These are phyloP conservation scores for Penicillium argentinense DNA, from an alignment of 495 filamentous ascomycete genomes.

Conservation along the genomic window DNA sequence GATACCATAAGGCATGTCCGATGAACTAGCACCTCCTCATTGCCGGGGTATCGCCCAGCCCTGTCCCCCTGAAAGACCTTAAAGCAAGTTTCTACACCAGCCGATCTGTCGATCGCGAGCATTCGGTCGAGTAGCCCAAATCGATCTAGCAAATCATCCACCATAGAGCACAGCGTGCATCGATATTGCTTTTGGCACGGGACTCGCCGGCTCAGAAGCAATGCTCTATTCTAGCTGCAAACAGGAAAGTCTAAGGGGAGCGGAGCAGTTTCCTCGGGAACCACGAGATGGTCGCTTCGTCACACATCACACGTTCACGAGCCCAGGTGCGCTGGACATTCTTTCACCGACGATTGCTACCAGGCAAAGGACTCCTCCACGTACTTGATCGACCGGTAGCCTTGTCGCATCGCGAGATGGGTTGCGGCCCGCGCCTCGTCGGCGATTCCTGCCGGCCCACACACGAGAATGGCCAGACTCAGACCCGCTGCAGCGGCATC, in stretches of 20 bases:
- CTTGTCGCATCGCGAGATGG: slow-evolving; percentile 33
- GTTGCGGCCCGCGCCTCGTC: slow-evolving; percentile 48
- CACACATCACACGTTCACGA: background rate
- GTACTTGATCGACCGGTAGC: slow-evolving; percentile 34
- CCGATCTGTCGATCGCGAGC: background rate
- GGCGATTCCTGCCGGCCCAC: slow-evolving; percentile 50
- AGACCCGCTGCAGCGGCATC: slow-evolving; percentile 24
- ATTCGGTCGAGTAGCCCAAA: slow-evolving; percentile 1
- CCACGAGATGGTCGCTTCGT: background rate
- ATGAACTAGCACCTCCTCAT: too few relatives aligned
- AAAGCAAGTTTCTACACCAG: background rate
- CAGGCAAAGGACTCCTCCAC: slow-evolving; percentile 48
- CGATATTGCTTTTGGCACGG: slow-evolving; percentile 3
- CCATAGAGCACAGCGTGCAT: background rate
- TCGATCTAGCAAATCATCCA: background rate
- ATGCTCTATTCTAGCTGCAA: background rate
- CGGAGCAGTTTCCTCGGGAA: background rate
- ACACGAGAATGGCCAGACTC: slow-evolving; percentile 45
- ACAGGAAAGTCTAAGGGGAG: background rate
- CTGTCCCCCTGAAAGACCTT: background rate
- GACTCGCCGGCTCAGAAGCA: background rate
- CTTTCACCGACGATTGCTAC: slow-evolving; percentile 13
- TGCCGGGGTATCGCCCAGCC: too few relatives aligned
- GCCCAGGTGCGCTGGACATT: background rate
- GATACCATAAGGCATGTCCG: background rate